phyloP scores from a whole-genome alignment of 306 rosid genomes.

The Acacia confusa region DNA sequence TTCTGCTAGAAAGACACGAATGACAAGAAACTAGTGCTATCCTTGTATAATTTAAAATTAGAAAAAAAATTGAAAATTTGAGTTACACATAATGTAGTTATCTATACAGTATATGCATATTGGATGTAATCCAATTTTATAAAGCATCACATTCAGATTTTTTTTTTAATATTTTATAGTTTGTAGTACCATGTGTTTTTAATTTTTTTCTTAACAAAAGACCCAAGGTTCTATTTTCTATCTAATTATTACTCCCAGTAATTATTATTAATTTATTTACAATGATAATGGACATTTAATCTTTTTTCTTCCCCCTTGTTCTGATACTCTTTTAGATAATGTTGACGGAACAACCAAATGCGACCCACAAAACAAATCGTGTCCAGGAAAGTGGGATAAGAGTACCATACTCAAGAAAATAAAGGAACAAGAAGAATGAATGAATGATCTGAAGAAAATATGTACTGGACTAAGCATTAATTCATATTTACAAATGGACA shows the following conservation, averaged over 20 bases:
- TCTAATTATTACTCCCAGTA: background rate
- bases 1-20: background rate
- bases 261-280: background rate
- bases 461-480: conserved; percentile 16
- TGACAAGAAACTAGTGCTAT: background rate
- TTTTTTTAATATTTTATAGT: background rate
- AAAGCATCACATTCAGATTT: background rate
- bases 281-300: background rate
- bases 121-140: background rate
- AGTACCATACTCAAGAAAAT: background rate
- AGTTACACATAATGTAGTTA: background rate
- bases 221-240: background rate
- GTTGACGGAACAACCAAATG: background rate
- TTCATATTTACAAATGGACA: conserved; percentile 33
- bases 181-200: background rate
- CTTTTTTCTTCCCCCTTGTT: background rate
- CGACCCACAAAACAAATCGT: background rate
- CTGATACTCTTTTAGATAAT: conserved; percentile 9
- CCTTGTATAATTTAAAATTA: background rate
- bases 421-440: background rate
- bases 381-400: conserved; percentile 34
- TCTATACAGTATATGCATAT: background rate
- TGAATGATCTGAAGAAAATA: background rate
- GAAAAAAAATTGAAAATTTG: no score
- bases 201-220: background rate